Conservation (phyloP, 2,329 filamentous ascomycete genomes). For the Teratosphaeria zuluensis region DNA sequence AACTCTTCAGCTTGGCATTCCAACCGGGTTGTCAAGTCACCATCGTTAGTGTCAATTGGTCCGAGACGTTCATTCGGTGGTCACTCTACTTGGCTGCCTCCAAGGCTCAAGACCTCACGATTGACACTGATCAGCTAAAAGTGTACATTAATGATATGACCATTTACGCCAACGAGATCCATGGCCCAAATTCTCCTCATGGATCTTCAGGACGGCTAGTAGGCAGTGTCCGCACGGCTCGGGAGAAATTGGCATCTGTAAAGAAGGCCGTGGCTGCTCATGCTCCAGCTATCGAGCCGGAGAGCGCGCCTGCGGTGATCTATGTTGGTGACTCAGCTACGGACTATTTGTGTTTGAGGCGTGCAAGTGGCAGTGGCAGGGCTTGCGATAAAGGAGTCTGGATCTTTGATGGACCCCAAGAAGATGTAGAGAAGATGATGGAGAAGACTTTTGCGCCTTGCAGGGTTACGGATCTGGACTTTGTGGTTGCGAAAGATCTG, state of each 20-base stretch:
- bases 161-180: slow-evolving; percentile 28
- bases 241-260: slow-evolving; percentile 29
- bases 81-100: slow-evolving; percentile 1
- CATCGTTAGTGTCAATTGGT: slow-evolving; percentile 42
- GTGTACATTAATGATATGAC: slow-evolving; percentile 8
- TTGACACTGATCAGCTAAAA: neutral
- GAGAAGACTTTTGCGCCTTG: slow-evolving; percentile 1
- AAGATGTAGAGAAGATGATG: slow-evolving; percentile 7
- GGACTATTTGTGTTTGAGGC: slow-evolving; percentile 37
- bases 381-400: slow-evolving; percentile 35
- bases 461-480: neutral
- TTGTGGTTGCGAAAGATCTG: neutral
- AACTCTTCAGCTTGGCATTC: slow-evolving; percentile 22
- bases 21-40: slow-evolving; percentile 12
- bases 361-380: slow-evolving; percentile 15
- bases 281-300: neutral
- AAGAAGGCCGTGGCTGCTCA: slow-evolving; percentile 1
- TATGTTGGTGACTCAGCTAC: slow-evolving; percentile 41
- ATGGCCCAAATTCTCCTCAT: slow-evolving; percentile 14
- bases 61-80: slow-evolving; percentile 30
- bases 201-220: slow-evolving; percentile 22
- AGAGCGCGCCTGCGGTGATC: slow-evolving; percentile 18
- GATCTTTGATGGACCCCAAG: slow-evolving; percentile 10
- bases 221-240: slow-evolving; percentile 28
- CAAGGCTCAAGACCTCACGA: neutral